These are phyloP conservation scores for Cardamine chenopodiifolia DNA, from an alignment of 345 rosid species.

Conservation along the genomic window DNA sequence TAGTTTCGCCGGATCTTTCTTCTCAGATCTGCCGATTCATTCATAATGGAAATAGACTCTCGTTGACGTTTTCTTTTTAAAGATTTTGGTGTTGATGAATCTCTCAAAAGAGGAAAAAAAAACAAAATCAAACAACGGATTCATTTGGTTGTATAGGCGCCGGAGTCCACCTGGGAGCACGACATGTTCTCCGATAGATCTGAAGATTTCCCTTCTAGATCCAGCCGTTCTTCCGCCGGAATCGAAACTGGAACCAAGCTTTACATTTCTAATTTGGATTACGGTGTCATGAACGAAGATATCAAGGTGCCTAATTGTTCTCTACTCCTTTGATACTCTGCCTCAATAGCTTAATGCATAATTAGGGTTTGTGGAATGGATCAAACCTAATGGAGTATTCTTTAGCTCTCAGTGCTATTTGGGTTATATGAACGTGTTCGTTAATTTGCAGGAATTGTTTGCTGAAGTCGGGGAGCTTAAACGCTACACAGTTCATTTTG, in stretches of 20 bases:
- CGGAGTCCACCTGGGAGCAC: constrained; percentile 87
- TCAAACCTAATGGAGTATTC: not conserved
- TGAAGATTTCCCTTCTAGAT: constrained; percentile 40
- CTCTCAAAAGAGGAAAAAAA: constrained; percentile 28
- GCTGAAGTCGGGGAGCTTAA: constrained; percentile 95
- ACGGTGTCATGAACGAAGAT: constrained; percentile 95
- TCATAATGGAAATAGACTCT: constrained; percentile 8
- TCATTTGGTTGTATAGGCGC: constrained; percentile 65
- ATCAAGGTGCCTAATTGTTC: constrained; percentile 56
- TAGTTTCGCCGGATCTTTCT: constrained; percentile 26
- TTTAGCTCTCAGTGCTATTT: not conserved
- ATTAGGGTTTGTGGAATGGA: constrained; percentile 6
- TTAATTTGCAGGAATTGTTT: constrained; percentile 65
- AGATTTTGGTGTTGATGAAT: constrained; percentile 32
- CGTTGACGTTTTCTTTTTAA: constrained; percentile 23
- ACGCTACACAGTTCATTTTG: constrained; percentile 78
- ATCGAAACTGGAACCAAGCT: constrained; percentile 97
- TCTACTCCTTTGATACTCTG: not conserved
- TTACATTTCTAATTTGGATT: constrained; percentile 83
- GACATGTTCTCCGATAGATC: constrained; percentile 65
- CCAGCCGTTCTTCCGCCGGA: constrained; percentile 55
- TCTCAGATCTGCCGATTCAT: constrained; percentile 41
- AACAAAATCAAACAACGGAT: constrained; percentile 39
- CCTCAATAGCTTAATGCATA: not conserved
- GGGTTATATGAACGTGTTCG: not conserved